Conservation (phyloP, 192 early-diverging fungal genomes). For the Podila verticillata region DNA sequence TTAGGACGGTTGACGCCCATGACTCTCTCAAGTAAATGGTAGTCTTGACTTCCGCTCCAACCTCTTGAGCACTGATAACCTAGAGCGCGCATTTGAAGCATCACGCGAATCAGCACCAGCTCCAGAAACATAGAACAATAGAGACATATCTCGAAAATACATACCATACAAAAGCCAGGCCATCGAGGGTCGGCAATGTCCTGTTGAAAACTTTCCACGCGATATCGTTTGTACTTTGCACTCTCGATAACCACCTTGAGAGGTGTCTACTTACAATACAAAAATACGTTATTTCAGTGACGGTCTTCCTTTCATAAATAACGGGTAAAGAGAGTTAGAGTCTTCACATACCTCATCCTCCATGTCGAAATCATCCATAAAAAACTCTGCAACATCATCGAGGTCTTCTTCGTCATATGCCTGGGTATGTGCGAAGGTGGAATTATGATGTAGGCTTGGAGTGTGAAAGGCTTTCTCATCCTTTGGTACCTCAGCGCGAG, state of each 20-base stretch:
- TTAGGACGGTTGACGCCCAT: slow-evolving; percentile 11
- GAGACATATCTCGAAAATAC: too few relatives aligned
- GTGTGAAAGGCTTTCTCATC: too few relatives aligned
- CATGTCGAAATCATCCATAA: neutral
- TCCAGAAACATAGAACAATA: neutral
- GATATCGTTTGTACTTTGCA: slow-evolving; percentile 26
- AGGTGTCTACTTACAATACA: neutral
- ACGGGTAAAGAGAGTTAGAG: neutral
- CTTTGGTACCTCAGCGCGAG: too few relatives aligned
- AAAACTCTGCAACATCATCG: neutral
- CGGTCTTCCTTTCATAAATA: too few relatives aligned
- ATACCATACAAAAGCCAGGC: slow-evolving; percentile 26
- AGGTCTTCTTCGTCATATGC: neutral
- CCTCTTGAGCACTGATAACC: slow-evolving; percentile 10
- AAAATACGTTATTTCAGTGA: too few relatives aligned
- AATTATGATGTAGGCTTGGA: too few relatives aligned
- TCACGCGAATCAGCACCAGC: neutral
- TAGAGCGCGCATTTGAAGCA: neutral
- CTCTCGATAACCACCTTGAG: neutral
- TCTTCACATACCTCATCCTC: neutral
- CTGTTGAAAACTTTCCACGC: slow-evolving; percentile 6
- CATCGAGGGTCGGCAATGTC: slow-evolving; percentile 11
- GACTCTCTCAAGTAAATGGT: slow-evolving; percentile 24
- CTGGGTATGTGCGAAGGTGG: too few relatives aligned
- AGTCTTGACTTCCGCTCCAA: neutral